Evolutionary conservation across 2,329 filamentous ascomycete genomes (phyloP), one percentile per base, ranked within the genome.

Genomic region (Magnaporthiopsis poae): DNA sequence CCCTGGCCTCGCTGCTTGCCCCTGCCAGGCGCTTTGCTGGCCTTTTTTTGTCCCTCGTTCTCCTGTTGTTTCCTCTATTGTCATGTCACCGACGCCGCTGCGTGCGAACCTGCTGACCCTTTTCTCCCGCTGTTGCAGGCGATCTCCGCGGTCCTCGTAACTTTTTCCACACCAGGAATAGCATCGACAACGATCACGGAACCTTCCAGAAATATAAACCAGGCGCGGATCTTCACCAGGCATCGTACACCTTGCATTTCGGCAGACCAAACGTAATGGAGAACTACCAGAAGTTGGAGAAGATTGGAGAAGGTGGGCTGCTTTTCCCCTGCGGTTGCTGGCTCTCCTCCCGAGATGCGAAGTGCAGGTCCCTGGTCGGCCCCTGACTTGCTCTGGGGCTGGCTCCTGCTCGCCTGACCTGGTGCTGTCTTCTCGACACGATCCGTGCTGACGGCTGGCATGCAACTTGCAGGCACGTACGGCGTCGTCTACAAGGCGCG

Each of bases 281-380:
- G 77, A 94, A 95, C 80, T 95, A 95, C 78, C 90, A 95, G 80
- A 94, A 94, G 80, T 86, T 96, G 73, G 91, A 96, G 80, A 96
- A 95, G 82, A 91, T 95, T 74, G 91, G 91, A 77, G 91, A 95
- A 84, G 91, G 91, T 92, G 80, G 73, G 82, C 77, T 29, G 5
- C 13, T 46, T 9, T 52, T 25, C 64, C 27, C 27, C 60, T 25
- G 31, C 29, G 12, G 21, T 29, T 27, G 7, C 39, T 56, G 46
- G 5, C 8, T 56, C 31, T 5, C 9, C 18, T 27, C 46, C 46
- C 21, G 5, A 25, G 21, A 56, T 8, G 46, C 21, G 46, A 25
- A 25, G 46, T 9, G 46, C 46, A 56, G 46, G 9, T 25, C n/a
- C n/a, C 8, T 56, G 46, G 21, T 25, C 46, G 21, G 3, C 46